Percentiles rank a stretch among this genome's conserved stretches.
Conservation (phyloP, 768 basidiomycete species). For the Termitomyces eurrhizus region DNA sequence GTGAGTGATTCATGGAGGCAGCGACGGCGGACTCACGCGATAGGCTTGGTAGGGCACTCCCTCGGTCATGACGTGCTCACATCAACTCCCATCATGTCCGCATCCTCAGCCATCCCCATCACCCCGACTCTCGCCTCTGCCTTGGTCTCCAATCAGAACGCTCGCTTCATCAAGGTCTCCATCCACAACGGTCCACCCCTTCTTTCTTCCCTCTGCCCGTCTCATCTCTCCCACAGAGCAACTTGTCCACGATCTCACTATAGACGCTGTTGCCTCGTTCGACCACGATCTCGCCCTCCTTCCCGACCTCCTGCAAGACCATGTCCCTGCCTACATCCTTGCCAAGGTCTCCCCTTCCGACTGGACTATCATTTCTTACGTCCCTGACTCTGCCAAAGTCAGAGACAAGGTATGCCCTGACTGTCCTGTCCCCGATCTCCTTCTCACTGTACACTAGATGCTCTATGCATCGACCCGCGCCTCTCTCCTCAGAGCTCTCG, state of each 20-base stretch:
- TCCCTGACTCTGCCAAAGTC: conserved; percentile 78
- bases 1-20: neutral
- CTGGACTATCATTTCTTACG: conserved; percentile 77
- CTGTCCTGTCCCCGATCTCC: conserved; percentile 1
- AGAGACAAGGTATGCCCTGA: conserved; percentile 64
- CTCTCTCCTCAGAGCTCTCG: conserved; percentile 67
- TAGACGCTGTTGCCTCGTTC: conserved; percentile 48
- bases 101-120: conserved; percentile 67
- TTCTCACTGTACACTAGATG: conserved; percentile 50
- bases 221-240: conserved; percentile 46
- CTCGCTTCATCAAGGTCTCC: conserved; percentile 73
- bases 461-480: conserved; percentile 79
- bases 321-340: conserved; percentile 73
- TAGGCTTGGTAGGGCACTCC: conserved; percentile 50
- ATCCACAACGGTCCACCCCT: conserved; percentile 64
- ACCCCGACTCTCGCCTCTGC: conserved; percentile 51
- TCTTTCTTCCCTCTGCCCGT: conserved; percentile 4
- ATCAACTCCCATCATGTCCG: conserved; percentile 49
- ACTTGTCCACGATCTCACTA: conserved; percentile 55
- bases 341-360: conserved; percentile 56
- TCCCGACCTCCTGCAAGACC: conserved; percentile 49
- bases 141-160: conserved; percentile 57
- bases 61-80: conserved; percentile 22
- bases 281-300: conserved; percentile 59
- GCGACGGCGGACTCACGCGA: conserved; percentile 28